phyloP scores from a whole-genome alignment of 805 yeast genomes.

The Hanseniaspora occidentalis region DNA sequence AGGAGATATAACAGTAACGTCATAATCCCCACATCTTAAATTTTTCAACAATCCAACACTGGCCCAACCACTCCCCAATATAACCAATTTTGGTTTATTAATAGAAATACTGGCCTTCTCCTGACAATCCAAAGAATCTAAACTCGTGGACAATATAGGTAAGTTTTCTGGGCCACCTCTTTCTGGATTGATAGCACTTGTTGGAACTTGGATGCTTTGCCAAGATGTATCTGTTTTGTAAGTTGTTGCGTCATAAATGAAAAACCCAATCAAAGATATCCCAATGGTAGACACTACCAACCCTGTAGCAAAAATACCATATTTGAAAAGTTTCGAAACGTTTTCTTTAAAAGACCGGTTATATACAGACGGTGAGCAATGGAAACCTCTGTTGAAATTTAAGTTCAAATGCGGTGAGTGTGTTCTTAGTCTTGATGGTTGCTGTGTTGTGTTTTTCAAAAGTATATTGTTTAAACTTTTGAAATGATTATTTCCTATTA shows the following conservation, averaged over 20 bases:
- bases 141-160: slow-evolving; percentile 42
- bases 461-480: too few species aligned
- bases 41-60: slow-evolving; percentile 45
- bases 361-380: not conserved
- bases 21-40: slow-evolving; percentile 41
- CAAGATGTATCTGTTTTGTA: slow-evolving; percentile 32
- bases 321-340: slow-evolving; percentile 8
- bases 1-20: slow-evolving; percentile 56
- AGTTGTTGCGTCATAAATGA: slow-evolving; percentile 57
- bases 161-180: slow-evolving; percentile 62
- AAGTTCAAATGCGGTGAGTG: too few species aligned
- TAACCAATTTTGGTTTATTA: slow-evolving; percentile 41
- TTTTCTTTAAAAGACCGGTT: not conserved
- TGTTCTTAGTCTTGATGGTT: too few species aligned
- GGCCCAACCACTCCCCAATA: slow-evolving; percentile 65
- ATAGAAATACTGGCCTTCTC: slow-evolving; percentile 32
- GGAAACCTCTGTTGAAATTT: too few species aligned
- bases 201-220: slow-evolving; percentile 36
- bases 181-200: slow-evolving; percentile 40
- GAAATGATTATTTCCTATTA: too few species aligned
- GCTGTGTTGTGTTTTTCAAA: too few species aligned
- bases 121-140: slow-evolving; percentile 45
- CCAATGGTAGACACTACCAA: slow-evolving; percentile 31
- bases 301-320: slow-evolving; percentile 27
- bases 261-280: slow-evolving; percentile 35